Conservation (phyloP, 345 rosid genomes). For the sweet orange (Citrus sinensis) region DVS_A1.0 CM039162.1:3189001-3189500, state of each 20-base stretch:
- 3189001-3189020: too few species aligned
- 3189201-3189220: too few species aligned
- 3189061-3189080: too few species aligned
- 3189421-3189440: not conserved
- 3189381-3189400: not conserved
- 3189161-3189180: too few species aligned
- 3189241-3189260: not conserved
- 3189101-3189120: too few species aligned
- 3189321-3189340: not conserved
- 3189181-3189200: too few species aligned
- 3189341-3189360: not conserved
- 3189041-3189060: too few species aligned
- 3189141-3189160: too few species aligned
- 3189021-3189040: too few species aligned
- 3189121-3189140: too few species aligned
- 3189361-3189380: not conserved
- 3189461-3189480: not conserved
- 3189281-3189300: slow-evolving; percentile 1
- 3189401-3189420: not conserved
- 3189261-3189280: not conserved
- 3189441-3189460: slow-evolving; percentile 2
- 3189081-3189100: too few species aligned
- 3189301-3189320: not conserved
- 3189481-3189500: not conserved
- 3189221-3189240: too few species aligned